These are phyloP conservation scores for Salix caprea DNA, from an alignment of 345 rosid genomes.

Conservation along the genomic window DNA sequence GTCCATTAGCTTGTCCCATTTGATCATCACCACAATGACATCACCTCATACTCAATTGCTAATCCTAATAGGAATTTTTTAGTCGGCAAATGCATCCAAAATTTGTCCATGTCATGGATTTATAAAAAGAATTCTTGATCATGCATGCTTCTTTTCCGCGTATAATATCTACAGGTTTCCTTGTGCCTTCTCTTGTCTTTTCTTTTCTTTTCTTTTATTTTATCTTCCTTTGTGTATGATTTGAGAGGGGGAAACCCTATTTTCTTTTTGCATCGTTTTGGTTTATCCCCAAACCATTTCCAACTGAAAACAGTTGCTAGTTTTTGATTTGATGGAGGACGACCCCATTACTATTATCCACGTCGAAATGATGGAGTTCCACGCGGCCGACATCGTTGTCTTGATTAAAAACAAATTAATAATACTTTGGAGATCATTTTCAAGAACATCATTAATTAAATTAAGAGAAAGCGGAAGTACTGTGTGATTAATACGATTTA, in stretches of 20 bases:
- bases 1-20: neutral
- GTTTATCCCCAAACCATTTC: neutral
- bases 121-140: neutral
- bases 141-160: neutral
- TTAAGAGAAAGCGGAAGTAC: neutral
- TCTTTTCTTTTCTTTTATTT: neutral
- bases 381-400: conserved; percentile 20
- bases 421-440: neutral
- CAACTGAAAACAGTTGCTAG: conserved; percentile 14
- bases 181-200: neutral
- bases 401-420: neutral
- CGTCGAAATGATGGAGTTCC: conserved; percentile 31
- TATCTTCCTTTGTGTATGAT: neutral
- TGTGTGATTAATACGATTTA: neutral
- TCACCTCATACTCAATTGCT: neutral
- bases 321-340: conserved; percentile 8
- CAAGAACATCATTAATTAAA: neutral
- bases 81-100: conserved; percentile 1
- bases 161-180: neutral
- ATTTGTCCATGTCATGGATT: neutral
- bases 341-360: conserved; percentile 28
- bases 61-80: neutral
- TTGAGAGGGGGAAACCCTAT: neutral
- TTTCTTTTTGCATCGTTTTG: neutral
- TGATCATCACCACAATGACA: conserved; percentile 10